phyloP scores from a whole-genome alignment of 768 basidiomycete species.

The Mrakia hoshinonis region DNA sequence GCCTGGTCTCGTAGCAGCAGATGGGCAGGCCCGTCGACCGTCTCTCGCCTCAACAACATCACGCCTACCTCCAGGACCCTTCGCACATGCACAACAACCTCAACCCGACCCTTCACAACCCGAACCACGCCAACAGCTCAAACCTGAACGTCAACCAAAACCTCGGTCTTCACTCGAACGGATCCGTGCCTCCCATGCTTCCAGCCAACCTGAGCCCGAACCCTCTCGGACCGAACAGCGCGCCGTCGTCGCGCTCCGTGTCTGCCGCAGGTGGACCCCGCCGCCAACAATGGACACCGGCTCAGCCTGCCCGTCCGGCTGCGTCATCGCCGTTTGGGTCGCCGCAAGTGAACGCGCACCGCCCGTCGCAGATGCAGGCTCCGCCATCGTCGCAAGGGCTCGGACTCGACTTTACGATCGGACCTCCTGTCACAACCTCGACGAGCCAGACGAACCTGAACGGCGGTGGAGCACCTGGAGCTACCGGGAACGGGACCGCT shows the following conservation, averaged over 20 bases:
- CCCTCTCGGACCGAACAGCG: background rate
- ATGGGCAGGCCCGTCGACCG: slow-evolving; percentile 5
- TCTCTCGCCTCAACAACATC: slow-evolving; percentile 17
- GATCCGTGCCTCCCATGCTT: background rate
- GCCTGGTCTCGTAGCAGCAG: background rate
- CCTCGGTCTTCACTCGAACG: background rate
- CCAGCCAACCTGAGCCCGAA: background rate
- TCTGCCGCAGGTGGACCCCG: slow-evolving; percentile 10
- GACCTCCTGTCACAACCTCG: background rate
- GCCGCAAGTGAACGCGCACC: slow-evolving; percentile 2
- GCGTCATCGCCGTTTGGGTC: background rate
- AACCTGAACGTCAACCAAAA: no score
- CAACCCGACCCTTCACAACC: background rate
- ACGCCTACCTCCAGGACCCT: slow-evolving; percentile 2
- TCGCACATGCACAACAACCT: background rate
- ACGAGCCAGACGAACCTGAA: background rate
- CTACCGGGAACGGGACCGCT: background rate
- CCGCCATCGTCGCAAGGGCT: background rate
- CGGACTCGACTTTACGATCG: slow-evolving; percentile 11
- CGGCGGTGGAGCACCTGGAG: background rate
- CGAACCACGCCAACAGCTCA: background rate
- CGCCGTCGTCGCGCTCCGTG: background rate
- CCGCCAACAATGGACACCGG: background rate
- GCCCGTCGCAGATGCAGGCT: background rate
- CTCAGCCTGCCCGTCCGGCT: background rate